A percentile compares a stretch with the other conserved stretches of the same genome.
Evolutionary conservation across 768 basidiomycete species (phyloP).

Genomic region (Leccinum olivaceopallidum): DNA sequence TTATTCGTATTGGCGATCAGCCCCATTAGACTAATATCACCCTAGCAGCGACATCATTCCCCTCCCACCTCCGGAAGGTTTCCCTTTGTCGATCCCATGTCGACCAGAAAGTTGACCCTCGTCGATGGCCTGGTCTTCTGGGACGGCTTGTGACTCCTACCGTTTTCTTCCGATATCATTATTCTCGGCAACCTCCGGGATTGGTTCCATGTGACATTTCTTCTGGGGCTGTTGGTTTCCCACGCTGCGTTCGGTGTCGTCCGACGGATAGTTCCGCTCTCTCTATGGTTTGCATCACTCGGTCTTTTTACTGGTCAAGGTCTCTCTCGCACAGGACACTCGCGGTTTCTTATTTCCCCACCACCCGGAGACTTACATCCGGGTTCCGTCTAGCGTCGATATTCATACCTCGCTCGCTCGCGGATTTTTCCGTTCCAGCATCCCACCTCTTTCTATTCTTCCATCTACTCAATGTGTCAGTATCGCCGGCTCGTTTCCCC

Average conservation of each 20-base stretch:
- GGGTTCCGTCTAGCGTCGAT: conserved; percentile 37
- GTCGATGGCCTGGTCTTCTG: conserved; percentile 20
- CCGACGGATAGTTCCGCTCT: conserved; percentile 32
- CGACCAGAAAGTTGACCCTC: conserved; percentile 7
- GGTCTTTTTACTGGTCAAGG: conserved; percentile 37
- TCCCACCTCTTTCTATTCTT: conserved; percentile 25
- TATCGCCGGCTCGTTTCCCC: conserved; percentile 39
- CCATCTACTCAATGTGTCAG: conserved; percentile 42
- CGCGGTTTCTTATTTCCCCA: conserved; percentile 16
- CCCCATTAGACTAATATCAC: conserved; percentile 40
- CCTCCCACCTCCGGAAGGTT: conserved; percentile 26
- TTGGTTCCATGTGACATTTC: conserved; percentile 30
- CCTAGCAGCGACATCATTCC: conserved; percentile 31
- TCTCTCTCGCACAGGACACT: conserved; percentile 40
- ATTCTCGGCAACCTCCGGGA: conserved; percentile 42
- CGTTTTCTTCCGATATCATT: conserved; percentile 40
- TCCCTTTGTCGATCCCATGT: conserved; percentile 24
- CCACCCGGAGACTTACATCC: conserved; percentile 27
- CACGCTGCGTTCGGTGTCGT: conserved; percentile 24
- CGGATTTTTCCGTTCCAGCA: conserved; percentile 24
- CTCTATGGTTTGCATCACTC: conserved; percentile 30
- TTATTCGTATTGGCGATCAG: conserved; percentile 38
- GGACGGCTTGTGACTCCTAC: conserved; percentile 27
- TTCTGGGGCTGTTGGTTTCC: conserved; percentile 34
- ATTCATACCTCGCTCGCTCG: conserved; percentile 49